phyloP scores from a whole-genome alignment of 495 filamentous ascomycete species.

The Tuber brumale region DNA sequence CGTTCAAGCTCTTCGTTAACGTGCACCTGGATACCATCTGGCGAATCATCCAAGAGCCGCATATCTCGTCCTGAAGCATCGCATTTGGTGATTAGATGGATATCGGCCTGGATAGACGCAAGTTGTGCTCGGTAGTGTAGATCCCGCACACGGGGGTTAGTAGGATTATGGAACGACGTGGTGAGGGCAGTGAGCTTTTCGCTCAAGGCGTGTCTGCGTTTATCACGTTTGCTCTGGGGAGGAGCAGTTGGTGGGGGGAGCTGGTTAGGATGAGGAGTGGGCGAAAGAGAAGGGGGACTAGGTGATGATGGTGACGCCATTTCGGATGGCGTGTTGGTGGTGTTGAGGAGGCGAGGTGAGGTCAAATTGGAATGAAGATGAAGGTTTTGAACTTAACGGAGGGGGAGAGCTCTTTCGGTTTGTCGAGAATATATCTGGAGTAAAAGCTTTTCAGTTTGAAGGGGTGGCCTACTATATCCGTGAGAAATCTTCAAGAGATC shows the following conservation, averaged over 20 bases:
- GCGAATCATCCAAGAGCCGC: constrained; percentile 63
- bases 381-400: constrained; percentile 44
- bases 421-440: constrained; percentile 5
- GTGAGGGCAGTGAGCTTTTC: constrained; percentile 69
- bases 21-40: constrained; percentile 57
- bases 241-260: constrained; percentile 40
- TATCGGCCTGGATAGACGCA: constrained; percentile 79
- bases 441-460: constrained; percentile 19
- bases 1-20: constrained; percentile 55
- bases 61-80: constrained; percentile 63
- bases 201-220: constrained; percentile 68
- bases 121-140: constrained; percentile 81
- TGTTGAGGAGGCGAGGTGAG: constrained; percentile 13
- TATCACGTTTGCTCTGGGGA: constrained; percentile 76
- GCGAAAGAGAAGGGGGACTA: constrained; percentile 38
- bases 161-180: constrained; percentile 60
- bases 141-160: constrained; percentile 57
- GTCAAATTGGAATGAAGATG: constrained; percentile 32
- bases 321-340: constrained; percentile 20
- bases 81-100: constrained; percentile 73
- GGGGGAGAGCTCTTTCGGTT: not conserved
- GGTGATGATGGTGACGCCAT: constrained; percentile 37
- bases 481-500: constrained; percentile 11
- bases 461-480: not conserved
- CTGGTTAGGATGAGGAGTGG: constrained; percentile 23